These are phyloP conservation scores for Caloboletus inedulis DNA, from an alignment of 1,284 basidiomycete genomes.

Conservation along the genomic window DNA sequence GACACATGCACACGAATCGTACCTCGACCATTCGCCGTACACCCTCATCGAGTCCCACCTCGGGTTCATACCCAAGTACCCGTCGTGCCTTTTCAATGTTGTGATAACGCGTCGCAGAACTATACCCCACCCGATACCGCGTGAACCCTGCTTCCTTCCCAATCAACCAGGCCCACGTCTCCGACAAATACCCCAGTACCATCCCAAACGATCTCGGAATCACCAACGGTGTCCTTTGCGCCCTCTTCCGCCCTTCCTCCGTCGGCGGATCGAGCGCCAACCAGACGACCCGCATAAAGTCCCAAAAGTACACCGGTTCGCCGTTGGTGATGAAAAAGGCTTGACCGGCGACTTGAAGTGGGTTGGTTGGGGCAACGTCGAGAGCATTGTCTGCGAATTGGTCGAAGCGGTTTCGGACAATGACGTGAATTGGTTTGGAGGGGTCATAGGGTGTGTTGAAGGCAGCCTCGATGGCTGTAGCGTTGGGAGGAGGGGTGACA, in stretches of 20 bases:
- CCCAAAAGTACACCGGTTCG: constrained; percentile 96
- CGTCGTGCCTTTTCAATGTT: constrained; percentile 95
- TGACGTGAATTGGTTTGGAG: constrained; percentile 49
- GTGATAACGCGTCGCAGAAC: constrained; percentile 77
- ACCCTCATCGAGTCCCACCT: constrained; percentile 88
- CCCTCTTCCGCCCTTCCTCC: constrained; percentile 29
- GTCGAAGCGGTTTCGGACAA: constrained; percentile 76
- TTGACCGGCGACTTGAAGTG: constrained; percentile 85
- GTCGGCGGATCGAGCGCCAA: constrained; percentile 66
- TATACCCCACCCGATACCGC: constrained; percentile 79
- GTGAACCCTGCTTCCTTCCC: constrained; percentile 90
- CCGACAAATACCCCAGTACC: constrained; percentile 66
- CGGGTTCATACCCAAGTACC: constrained; percentile 90
- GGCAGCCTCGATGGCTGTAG: constrained; percentile 54
- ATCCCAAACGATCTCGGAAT: constrained; percentile 70
- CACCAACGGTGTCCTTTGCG: constrained; percentile 43
- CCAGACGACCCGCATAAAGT: constrained; percentile 89
- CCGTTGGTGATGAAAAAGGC: constrained; percentile 98
- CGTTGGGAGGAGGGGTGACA: constrained; percentile 57
- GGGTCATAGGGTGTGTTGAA: constrained; percentile 53
- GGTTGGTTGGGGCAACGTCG: constrained; percentile 47
- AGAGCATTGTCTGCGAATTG: constrained; percentile 58
- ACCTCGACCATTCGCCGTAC: constrained; percentile 77
- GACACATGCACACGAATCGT: neutral
- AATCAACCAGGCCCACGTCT: constrained; percentile 72